Conservation (phyloP, 78 protist genomes). For the Anaeramoeba ignava region DNA sequence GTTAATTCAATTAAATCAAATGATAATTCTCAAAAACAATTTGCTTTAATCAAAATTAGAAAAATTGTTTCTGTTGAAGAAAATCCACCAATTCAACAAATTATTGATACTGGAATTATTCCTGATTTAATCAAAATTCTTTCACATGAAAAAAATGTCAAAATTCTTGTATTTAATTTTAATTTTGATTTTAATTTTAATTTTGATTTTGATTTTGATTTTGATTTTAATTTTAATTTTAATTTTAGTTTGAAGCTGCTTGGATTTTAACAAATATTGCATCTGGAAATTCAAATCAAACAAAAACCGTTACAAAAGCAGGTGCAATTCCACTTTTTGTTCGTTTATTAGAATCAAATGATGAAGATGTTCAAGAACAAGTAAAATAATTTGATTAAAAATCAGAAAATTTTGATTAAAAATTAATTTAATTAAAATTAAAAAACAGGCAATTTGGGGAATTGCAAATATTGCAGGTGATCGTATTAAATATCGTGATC, state of each 20-base stretch:
- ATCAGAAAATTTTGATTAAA: neutral
- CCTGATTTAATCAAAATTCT: slow-evolving; percentile 53
- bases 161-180: too few species aligned
- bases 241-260: slow-evolving; percentile 26
- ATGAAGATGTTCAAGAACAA: slow-evolving; percentile 12
- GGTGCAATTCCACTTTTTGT: slow-evolving; percentile 1
- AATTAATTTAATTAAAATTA: too few species aligned
- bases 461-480: slow-evolving; percentile 26
- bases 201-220: too few species aligned
- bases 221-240: too few species aligned
- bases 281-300: slow-evolving; percentile 3
- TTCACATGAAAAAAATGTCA: slow-evolving; percentile 47
- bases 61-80: too few species aligned
- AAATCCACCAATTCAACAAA: slow-evolving; percentile 77
- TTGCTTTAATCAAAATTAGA: too few species aligned
- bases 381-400: too few species aligned
- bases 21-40: too few species aligned
- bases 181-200: too few species aligned
- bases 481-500: neutral
- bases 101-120: slow-evolving; percentile 63
- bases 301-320: neutral
- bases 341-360: neutral
- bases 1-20: too few species aligned
- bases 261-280: slow-evolving; percentile 26
- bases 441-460: neutral